Evolutionary conservation across 1,284 basidiomycete species (phyloP), one percentile per base, ranked within the genome.

Genomic region (Ceratorhiza oryzae-sativae): DNA sequence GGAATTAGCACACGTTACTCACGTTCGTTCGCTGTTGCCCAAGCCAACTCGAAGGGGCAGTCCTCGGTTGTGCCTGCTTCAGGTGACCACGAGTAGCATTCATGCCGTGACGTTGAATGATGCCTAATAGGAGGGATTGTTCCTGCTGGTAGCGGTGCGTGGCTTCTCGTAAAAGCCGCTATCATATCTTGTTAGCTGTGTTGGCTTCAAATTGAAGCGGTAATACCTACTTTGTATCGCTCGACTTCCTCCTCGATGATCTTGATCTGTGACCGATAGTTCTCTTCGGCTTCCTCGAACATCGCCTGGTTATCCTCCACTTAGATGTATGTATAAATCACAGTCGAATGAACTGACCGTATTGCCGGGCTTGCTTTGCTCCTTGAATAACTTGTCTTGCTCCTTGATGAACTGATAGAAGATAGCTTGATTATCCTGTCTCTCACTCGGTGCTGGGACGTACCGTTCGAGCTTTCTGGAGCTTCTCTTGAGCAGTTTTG

Each of bases 371-470:
- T 74, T 71, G 39, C 92, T 89, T 53, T 73, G 75, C 76, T 90
- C 78, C 46, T 78, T 92, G 81, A 93, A 91, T 36, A 94, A 83
- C 76, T 93, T 92, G 82, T 97, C 94, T 80, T 97, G 95, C 65
- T 90, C 86, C 80, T 93, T 93, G 83, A 97, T 95, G 80, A 97
- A 95, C 90, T 94, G 76, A 18, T 45, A 42, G 56, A 20, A 48
- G 46, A 42, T 3, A 51, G 30, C 15, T 15, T 1, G 32, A 30
- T 12, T 30, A 23, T n/a, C n/a, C n/a, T n/a, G n/a, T n/a, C n/a
- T n/a, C 25, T 34, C 41, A 59, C 18, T 46, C 73, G 72, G 10
- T 3, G 41, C 45, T n/a, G 63, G 32, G 59, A 78, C 84, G 73
- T 77, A 93, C 93, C 76, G 85, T 84, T 76, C 89, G 90, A 3